phyloP scores from a whole-genome alignment of 192 early-diverging fungal genomes.

The Chytriomyces confervae region DNA sequence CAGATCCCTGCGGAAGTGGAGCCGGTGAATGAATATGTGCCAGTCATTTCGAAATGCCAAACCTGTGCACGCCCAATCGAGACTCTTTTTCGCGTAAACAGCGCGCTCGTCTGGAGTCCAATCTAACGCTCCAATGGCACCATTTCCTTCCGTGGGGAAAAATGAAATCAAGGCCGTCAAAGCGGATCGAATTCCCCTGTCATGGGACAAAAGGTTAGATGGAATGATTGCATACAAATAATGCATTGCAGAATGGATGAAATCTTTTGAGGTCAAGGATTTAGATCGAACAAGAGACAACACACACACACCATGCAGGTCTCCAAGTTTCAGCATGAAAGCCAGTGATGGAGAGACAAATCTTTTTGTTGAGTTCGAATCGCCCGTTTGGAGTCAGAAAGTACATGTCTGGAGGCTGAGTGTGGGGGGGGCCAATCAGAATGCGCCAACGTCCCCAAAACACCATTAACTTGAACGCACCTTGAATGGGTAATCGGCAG shows the following conservation, averaged over 20 bases:
- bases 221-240: background rate
- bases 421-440: background rate
- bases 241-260: background rate
- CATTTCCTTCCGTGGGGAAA: slow-evolving; percentile 84
- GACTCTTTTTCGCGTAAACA: slow-evolving; percentile 62
- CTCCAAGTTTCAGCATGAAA: slow-evolving; percentile 96
- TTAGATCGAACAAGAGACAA: background rate
- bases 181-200: slow-evolving; percentile 83
- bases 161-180: slow-evolving; percentile 87
- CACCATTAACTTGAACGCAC: slow-evolving; percentile 11
- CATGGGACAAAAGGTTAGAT: background rate
- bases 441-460: background rate
- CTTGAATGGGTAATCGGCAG: slow-evolving; percentile 95
- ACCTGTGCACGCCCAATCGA: slow-evolving; percentile 50
- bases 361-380: slow-evolving; percentile 92
- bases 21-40: too few relatives aligned
- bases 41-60: background rate
- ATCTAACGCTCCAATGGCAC: slow-evolving; percentile 81
- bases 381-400: slow-evolving; percentile 70
- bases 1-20: slow-evolving; percentile 26
- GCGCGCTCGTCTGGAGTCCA: slow-evolving; percentile 70
- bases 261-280: background rate
- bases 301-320: slow-evolving; percentile 76
- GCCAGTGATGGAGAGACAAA: slow-evolving; percentile 91
- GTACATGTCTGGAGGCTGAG: slow-evolving; percentile 55